Evolutionary conservation across 257 asterid genomes (phyloP), one percentile per base, ranked within the genome.

Genomic region (Ilex asprella): DNA sequence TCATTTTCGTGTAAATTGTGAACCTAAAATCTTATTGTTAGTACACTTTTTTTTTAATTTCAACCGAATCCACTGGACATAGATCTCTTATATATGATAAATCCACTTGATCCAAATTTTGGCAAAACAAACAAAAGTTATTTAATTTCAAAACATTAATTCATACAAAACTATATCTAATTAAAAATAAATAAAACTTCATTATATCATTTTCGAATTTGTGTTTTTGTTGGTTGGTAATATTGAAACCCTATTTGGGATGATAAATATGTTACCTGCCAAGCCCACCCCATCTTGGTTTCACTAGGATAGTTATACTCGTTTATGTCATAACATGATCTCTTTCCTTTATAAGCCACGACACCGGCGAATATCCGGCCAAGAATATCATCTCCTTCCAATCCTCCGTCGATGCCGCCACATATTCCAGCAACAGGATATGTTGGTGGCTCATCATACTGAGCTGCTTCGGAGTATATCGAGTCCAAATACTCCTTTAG

Each of bases 391-490:
- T 64, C 77, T 46, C 67, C 71, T 12, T 57, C 32, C 1, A 80
- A 79, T 30, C 83, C 84, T 30, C 72, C 75, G 2, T 86, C 93
- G 10, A 84, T 79, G 32, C 86, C 93, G 5, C 49, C 58, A 16
- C 96, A 88, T 30, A 88, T 62, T 67, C 13, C 10, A 3, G 75
- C 70, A 32, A 88, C 95, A 0, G 84, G 85, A 58, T 78, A 75
- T 3, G 0, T 5, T 8, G 84, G 85, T 30, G 88, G 95, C 0
- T 1, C 2, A 30, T 88, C 68, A 55, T 84, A 80, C 15, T 88
- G 96, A 30, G 96, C 90, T 1, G 81, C 88, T 10, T 0, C 0
- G 12, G 84, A 0, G 52, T 82, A 86, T 43, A 63, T 66, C 2
- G 72, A 12, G 30, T 70, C 86, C 73, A 82, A 68, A 56, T 32